Evolutionary conservation across 176 grass and related monocot genomes (phyloP).

Genomic region (Neostapfia colusana): DNA sequence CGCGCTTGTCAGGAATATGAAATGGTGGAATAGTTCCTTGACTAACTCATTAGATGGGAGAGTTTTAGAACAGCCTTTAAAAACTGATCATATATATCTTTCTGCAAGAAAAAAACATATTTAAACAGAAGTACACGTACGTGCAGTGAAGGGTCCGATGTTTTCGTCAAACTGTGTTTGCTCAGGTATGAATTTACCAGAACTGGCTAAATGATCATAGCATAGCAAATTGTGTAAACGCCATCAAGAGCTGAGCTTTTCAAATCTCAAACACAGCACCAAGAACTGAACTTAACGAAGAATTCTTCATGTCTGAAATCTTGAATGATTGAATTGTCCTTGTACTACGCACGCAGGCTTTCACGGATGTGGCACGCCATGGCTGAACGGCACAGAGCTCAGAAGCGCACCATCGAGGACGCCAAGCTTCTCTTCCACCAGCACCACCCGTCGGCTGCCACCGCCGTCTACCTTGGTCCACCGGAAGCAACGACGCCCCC

Average conservation of each 20-base stretch:
- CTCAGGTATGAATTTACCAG: background rate
- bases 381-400: slow-evolving; percentile 79
- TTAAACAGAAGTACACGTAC: slow-evolving; percentile 17
- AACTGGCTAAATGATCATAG: background rate
- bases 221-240: background rate
- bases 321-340: background rate
- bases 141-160: background rate
- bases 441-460: slow-evolving; percentile 30
- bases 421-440: slow-evolving; percentile 78
- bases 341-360: slow-evolving; percentile 47
- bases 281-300: background rate
- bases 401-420: slow-evolving; percentile 76
- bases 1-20: background rate
- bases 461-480: slow-evolving; percentile 35
- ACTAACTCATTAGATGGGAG: background rate
- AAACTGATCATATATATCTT: background rate
- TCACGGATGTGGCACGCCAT: slow-evolving; percentile 89
- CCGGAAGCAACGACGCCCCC: slow-evolving; percentile 34
- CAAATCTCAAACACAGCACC: background rate
- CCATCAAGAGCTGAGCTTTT: too few species aligned
- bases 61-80: background rate
- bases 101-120: slow-evolving; percentile 3
- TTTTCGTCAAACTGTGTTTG: slow-evolving; percentile 17
- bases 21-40: background rate
- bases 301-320: background rate